phyloP scores from a whole-genome alignment of 176 grass and related monocot species.

The Rhipidocladum racemiflorum region DNA sequence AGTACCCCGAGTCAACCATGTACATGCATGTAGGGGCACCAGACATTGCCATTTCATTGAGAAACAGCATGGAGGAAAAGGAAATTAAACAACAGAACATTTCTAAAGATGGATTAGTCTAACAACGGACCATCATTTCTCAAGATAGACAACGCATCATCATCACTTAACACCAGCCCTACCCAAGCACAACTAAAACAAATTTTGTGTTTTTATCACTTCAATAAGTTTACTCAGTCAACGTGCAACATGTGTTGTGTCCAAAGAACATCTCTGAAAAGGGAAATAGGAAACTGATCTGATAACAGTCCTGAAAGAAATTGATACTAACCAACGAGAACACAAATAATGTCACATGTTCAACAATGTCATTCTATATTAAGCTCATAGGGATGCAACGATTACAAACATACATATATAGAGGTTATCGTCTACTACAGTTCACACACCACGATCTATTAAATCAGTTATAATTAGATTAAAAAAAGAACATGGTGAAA shows the following conservation, averaged over 20 bases:
- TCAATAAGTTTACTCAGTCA: background rate
- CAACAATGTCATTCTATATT: background rate
- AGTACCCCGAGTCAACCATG: background rate
- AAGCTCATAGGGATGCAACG: background rate
- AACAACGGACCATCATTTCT: background rate
- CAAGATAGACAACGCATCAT: background rate
- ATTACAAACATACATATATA: background rate
- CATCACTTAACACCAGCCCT: background rate
- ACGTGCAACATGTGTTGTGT: background rate
- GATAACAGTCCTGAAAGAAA: background rate
- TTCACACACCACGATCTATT: background rate
- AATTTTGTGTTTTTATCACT: background rate
- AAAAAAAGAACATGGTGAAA: background rate
- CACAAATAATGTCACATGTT: background rate
- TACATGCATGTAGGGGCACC: background rate
- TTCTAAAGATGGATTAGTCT: background rate
- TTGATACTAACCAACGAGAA: background rate
- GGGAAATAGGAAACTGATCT: background rate
- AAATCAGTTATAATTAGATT: background rate
- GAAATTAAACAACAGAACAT: background rate
- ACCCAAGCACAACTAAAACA: background rate
- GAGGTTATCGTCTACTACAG: background rate
- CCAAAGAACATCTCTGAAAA: background rate
- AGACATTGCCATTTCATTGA: background rate
- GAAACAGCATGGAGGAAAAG: background rate